Evolutionary conservation across 2,329 filamentous ascomycete genomes (phyloP).

Genomic region (Penicillium sp.): DNA sequence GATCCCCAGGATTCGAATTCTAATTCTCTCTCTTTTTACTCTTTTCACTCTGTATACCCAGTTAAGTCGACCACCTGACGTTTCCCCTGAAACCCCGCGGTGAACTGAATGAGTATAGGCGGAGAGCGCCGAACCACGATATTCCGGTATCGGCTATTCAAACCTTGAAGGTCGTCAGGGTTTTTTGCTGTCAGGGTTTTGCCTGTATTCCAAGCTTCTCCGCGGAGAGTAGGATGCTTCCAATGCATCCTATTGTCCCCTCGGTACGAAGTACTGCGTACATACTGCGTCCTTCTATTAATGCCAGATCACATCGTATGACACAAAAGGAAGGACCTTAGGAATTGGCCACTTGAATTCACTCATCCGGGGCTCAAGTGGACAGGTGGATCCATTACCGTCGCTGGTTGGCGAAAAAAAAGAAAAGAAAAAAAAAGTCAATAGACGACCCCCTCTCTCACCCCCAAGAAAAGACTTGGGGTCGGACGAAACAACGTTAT

Average conservation of each 20-base stretch:
- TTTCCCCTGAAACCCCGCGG: slow-evolving; percentile 15
- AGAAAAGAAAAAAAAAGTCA: slow-evolving; percentile 2
- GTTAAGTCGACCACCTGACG: not conserved
- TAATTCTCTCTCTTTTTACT: not conserved
- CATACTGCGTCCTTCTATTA: no score
- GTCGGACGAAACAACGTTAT: slow-evolving; percentile 19
- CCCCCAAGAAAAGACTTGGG: slow-evolving; percentile 4
- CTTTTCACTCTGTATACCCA: not conserved
- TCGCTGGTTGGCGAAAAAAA: slow-evolving; percentile 6
- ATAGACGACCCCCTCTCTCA: slow-evolving; percentile 13
- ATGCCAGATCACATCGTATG: slow-evolving; percentile 6
- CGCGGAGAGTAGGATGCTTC: not conserved
- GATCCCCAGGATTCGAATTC: not conserved
- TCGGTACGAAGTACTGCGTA: not conserved
- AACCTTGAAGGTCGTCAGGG: not conserved
- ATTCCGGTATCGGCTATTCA: slow-evolving; percentile 18
- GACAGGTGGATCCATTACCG: slow-evolving; percentile 15
- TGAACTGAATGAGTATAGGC: slow-evolving; percentile 16
- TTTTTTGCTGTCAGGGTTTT: not conserved
- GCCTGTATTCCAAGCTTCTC: not conserved
- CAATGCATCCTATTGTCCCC: not conserved
- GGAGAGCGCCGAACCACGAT: slow-evolving; percentile 4
- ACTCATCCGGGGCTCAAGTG: slow-evolving; percentile 2
- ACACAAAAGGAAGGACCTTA: slow-evolving; percentile 5
- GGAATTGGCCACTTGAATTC: slow-evolving; percentile 6